phyloP scores from a whole-genome alignment of 257 asterid genomes.

The Penstemon barbatus region DNA sequence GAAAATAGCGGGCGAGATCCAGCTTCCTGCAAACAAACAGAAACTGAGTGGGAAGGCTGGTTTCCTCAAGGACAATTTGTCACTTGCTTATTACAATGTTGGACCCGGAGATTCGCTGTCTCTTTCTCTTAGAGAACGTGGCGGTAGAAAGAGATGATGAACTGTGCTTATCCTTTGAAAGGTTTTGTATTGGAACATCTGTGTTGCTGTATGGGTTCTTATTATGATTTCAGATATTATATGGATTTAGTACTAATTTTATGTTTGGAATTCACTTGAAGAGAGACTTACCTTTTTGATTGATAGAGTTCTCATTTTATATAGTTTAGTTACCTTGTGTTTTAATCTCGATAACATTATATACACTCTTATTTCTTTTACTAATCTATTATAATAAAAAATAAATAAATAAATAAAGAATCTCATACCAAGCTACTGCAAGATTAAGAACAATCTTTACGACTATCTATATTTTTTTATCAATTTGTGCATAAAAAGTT shows the following conservation, averaged over 20 bases:
- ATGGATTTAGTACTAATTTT: constrained; percentile 29
- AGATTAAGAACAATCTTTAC: no score
- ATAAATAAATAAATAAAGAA: no score
- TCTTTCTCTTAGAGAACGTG: constrained; percentile 93
- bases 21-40: constrained; percentile 93
- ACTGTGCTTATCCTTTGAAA: constrained; percentile 24
- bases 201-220: constrained; percentile 27
- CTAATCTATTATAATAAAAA: no score
- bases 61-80: constrained; percentile 86
- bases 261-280: constrained; percentile 10
- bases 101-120: constrained; percentile 67
- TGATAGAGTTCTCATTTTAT: no score
- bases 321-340: no score
- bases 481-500: no score
- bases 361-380: no score
- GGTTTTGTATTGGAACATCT: constrained; percentile 36
- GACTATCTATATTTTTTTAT: no score
- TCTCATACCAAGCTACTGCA: no score
- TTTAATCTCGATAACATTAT: no score
- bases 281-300: neutral
- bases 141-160: constrained; percentile 89
- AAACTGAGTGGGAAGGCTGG: constrained; percentile 97
- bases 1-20: constrained; percentile 88
- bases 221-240: constrained; percentile 29
- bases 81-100: constrained; percentile 89